phyloP scores from a whole-genome alignment of 345 rosid species.

The Brassica nigra region DNA sequence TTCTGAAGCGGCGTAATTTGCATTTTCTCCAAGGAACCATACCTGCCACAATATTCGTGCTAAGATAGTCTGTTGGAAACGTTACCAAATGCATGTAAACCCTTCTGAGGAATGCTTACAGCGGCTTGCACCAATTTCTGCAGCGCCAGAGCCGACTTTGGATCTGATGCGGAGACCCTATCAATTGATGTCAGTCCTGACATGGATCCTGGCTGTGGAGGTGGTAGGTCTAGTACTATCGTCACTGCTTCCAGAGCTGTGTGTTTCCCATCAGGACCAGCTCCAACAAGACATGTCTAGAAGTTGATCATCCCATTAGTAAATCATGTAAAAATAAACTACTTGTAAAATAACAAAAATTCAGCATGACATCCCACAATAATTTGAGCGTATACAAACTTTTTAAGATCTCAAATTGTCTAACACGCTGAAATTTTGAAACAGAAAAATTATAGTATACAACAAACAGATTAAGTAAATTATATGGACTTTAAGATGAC shows the following conservation, averaged over 20 bases:
- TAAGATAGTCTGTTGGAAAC: constrained; percentile 8
- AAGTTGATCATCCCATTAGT: constrained; percentile 23
- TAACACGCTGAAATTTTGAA: constrained; percentile 1
- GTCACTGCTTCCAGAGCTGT: constrained; percentile 99
- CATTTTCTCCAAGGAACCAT: constrained; percentile 99
- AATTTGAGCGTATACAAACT: constrained; percentile 15
- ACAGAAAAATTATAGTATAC: constrained; percentile 3
- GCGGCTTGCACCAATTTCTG: constrained; percentile 99
- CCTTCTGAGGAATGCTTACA: constrained; percentile 54
- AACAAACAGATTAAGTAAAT: constrained; percentile 4
- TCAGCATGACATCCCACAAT: constrained; percentile 12
- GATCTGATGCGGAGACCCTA: constrained; percentile 94
- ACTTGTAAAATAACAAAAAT: not conserved
- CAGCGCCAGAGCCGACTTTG: constrained; percentile 94
- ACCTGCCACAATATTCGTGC: constrained; percentile 56
- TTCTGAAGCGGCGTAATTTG: constrained; percentile 99
- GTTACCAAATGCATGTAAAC: constrained; percentile 20
- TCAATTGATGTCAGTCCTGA: constrained; percentile 83
- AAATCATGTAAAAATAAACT: not conserved
- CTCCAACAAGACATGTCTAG: constrained; percentile 98
- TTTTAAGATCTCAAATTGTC: constrained; percentile 8
- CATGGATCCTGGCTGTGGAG: constrained; percentile 99
- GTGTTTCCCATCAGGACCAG: constrained; percentile 98
- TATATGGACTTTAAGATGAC: not conserved
- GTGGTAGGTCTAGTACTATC: constrained; percentile 95